Evolutionary conservation across 192 early-diverging fungal species (phyloP), one percentile per base, ranked within the genome.

Genomic region (Endogone sp.): DNA sequence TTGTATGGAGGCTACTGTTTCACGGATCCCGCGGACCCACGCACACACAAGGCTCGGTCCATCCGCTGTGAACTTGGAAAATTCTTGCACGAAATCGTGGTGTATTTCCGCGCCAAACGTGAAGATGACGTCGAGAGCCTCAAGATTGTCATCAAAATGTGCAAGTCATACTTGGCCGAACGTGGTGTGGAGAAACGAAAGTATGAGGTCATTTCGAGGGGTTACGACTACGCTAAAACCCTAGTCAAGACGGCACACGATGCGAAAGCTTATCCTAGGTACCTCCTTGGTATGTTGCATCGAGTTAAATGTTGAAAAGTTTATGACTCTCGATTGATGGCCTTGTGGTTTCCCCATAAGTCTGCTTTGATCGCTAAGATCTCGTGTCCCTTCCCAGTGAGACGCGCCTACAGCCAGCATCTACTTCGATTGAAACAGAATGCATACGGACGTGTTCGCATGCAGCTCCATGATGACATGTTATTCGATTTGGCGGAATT

Each of bases 91-190:
- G 69, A 82, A 20, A 63, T 86, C 6, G 81, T 87, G 26, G 63
- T 25, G 3, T 84, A 78, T 63, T 85, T 92, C 70, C 75, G 69
- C 16, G 71, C 66, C 0, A 69, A 78, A 4, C 78, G 82, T 16
- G 90, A 90, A 58, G 91, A 95, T 72, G 92, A 95, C 73, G 87
- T 92, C 2, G 92, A 91, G 63, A 87, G 84, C 68, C 81, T 90
- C 66, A 92, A 92, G 63, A 78, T 81, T 23, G 60, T 93, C 28
- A 75, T 92, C 54, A 85, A 88, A 72, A 77, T 80, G 6, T 57
- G 74, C 13, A 75, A 81, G 23, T 63, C 81, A 10, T 84, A 73
- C 55, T 66, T 91, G 24, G 79, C 80, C 0, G 76, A 88, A 57
- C 84, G 85, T 25, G 88, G 87, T 30, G 71, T 81, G 20, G 80